Evolutionary conservation across 2,329 filamentous ascomycete genomes (phyloP).

Genomic region (Amauroascus verrucosus): DNA sequence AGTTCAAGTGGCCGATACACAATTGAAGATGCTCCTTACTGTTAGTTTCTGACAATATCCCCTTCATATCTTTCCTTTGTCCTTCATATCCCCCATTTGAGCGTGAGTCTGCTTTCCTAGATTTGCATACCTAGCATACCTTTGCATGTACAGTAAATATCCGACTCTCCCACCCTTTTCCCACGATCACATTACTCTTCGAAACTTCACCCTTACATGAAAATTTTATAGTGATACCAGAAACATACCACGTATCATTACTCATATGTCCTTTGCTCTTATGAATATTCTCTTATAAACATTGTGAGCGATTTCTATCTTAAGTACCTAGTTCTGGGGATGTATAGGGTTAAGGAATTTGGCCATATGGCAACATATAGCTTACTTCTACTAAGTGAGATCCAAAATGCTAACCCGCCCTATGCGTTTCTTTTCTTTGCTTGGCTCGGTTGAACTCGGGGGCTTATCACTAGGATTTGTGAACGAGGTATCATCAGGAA

Average conservation of each 20-base stretch:
- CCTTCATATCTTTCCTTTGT: not conserved
- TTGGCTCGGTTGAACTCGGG: not conserved
- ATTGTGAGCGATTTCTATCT: too few species aligned
- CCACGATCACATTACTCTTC: too few species aligned
- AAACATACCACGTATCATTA: not conserved
- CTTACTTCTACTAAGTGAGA: constrained; percentile 5
- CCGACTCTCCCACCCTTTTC: not conserved
- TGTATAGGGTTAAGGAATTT: too few species aligned
- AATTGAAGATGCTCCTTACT: not conserved
- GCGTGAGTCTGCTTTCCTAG: not conserved
- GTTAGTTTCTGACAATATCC: not conserved
- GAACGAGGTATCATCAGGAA: not conserved
- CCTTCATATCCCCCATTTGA: not conserved
- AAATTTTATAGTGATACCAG: too few species aligned
- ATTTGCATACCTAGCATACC: not conserved
- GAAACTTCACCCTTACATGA: too few species aligned
- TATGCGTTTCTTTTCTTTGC: not conserved
- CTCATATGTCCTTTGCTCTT: too few species aligned
- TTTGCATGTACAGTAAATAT: not conserved
- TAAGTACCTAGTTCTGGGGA: too few species aligned
- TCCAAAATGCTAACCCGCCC: constrained; percentile 10
- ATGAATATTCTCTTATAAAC: too few species aligned
- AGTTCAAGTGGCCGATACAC: not conserved
- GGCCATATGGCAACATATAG: too few species aligned
- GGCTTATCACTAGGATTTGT: not conserved